Evolutionary conservation across 1,284 basidiomycete species (phyloP), one percentile per base, ranked within the genome.

Genomic region (Ceratobasidium sp.): DNA sequence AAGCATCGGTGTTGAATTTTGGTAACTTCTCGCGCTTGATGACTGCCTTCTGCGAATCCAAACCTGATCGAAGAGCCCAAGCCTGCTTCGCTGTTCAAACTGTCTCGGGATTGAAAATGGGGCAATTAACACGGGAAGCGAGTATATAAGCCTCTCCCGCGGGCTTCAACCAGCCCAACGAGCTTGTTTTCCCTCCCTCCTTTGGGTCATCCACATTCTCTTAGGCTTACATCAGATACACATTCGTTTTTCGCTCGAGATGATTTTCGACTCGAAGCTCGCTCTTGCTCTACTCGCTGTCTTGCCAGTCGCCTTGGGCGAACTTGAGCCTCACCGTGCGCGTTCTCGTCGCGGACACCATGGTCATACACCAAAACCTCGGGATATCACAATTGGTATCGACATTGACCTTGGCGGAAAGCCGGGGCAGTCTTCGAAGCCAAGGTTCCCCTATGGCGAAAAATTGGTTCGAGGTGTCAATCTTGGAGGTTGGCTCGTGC

Each of bases 401-500:
- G 23, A 42, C 7, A n/a, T 42, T 17, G 3, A 20, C 15, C 58
- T 60, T 4, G 33, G 56, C 13, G 39, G 39, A 42, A 42, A 42
- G 6, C 39, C 39, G 13, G 39, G 13, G 39, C 13, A 6, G 39
- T 42, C 39, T 13, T 42, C 39, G 39, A 42, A 42, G 13, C 39
- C 39, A 6, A 6, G 45, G 3, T 79, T 79, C 45, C 77, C 78
- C 2, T 79, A 75, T 39, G 78, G 78, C 23, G 26, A 66, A 3
- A 64, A 45, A n/a, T 76, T 71, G 42, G 77, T 81, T 49, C 71
- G 80, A 11, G 81, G 80, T 7, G 92, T 93, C 79, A 94, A 93
- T 82, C 85, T 93, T 15, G 92, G 92, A 45, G 92, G 93, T 39
- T 95, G 93, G 93, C 89, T 94, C 51, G 89, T 94, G 20, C 31